A percentile compares a stretch with the other conserved stretches of the same genome.
These are phyloP conservation scores for Aspergillus sp. DNA, from an alignment of 2,329 filamentous ascomycete species.

Conservation along the genomic window DNA sequence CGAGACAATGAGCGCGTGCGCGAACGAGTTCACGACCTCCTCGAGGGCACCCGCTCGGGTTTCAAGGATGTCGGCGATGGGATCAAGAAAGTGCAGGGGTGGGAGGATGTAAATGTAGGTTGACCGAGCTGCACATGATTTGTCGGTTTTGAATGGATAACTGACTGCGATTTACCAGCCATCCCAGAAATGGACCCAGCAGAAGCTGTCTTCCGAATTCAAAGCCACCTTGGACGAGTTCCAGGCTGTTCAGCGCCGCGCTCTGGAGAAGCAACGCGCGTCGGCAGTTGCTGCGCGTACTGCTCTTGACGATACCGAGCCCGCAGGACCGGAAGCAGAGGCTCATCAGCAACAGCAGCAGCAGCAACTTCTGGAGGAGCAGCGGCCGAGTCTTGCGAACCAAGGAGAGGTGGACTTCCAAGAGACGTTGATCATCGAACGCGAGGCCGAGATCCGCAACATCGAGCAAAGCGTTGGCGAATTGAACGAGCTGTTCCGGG, in stretches of 20 bases:
- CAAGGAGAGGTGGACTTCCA: constrained; percentile 98
- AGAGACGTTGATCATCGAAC: constrained; percentile 87
- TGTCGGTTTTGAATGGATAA: constrained; percentile 1
- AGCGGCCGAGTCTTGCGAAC: constrained; percentile 70
- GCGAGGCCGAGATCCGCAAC: constrained; percentile 91
- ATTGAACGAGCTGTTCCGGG: constrained; percentile 90
- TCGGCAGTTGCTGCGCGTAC: constrained; percentile 74
- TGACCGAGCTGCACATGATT: not conserved
- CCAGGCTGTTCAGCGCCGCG: constrained; percentile 78
- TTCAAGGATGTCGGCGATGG: constrained; percentile 92
- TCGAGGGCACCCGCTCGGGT: constrained; percentile 74
- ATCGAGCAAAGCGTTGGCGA: constrained; percentile 96
- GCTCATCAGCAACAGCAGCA: constrained; percentile 47
- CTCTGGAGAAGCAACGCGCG: constrained; percentile 85
- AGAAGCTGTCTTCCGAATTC: constrained; percentile 90
- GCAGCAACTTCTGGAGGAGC: constrained; percentile 64
- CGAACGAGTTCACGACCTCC: constrained; percentile 76
- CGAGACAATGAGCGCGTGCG: constrained; percentile 84
- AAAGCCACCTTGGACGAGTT: constrained; percentile 82
- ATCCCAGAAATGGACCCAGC: constrained; percentile 91
- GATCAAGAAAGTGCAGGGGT: constrained; percentile 81
- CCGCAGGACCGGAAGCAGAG: constrained; percentile 13
- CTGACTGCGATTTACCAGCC: constrained; percentile 46
- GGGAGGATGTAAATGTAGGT: constrained; percentile 70
- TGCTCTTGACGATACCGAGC: constrained; percentile 54